Evolutionary conservation across 345 rosid genomes (phyloP), one percentile per base, ranked within the genome.

Genomic region (Barbarea vulgaris): DNA sequence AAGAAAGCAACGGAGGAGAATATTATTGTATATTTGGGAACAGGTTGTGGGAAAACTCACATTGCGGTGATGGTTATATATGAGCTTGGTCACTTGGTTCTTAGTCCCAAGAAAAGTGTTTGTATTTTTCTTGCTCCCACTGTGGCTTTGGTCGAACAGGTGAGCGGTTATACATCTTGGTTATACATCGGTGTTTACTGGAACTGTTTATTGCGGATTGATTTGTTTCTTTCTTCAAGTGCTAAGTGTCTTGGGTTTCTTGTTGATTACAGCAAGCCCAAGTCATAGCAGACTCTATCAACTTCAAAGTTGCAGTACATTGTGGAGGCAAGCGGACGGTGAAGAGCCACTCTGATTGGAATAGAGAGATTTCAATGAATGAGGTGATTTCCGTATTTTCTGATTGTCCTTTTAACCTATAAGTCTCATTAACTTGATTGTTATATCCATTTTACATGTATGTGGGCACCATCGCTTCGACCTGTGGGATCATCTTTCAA

Each of bases 41-140:
- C 98, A 11, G 98, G 98, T 56, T 86, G 89, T 76, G 98, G 98
- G 70, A 94, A 94, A 84, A 94, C 98, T 11, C 98, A 91, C 78
- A 91, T 94, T 53, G 95, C 96, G 6, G 94, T 91, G 69, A 85
- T 94, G 80, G 88, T 94, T 73, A 94, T 94, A 9, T 72, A 91
- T 39, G 97, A 87, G 81, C 77, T 88, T 44, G 84, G 84, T 39
- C 86, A 86, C 68, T 81, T 89, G 86, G 81, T 94, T 69, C 78
- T 85, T 81, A 84, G 82, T 48, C 98, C 98, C 15, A 84, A 72
- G 67, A 86, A 73, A 73, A 78, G 77, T 52, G 82, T 86, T 5
- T 89, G 96, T 66, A 66, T 94, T 53, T 93, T 91, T 84, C 98
- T 93, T 71, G 97, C 98, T 30, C 98, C 98, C 25, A 91, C 98